These are phyloP conservation scores for Coniochaeta sp. DNA, from an alignment of 2,329 filamentous ascomycete species.

Conservation along the genomic window DNA sequence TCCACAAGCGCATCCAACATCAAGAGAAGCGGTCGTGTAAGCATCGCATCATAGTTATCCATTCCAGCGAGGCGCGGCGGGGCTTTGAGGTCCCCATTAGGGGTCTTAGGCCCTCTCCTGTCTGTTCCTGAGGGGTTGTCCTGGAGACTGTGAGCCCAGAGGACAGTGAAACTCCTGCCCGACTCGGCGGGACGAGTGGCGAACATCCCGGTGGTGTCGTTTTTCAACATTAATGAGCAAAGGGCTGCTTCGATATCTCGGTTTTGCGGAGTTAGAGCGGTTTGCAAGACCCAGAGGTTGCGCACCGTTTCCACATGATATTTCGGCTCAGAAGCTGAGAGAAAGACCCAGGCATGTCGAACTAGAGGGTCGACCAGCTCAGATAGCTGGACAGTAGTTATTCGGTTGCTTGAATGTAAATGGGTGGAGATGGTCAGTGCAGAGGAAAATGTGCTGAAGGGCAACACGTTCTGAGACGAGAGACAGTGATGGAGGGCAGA, in stretches of 20 bases:
- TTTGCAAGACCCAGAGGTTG: constrained; percentile 79
- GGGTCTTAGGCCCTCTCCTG: constrained; percentile 40
- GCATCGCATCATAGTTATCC: constrained; percentile 63
- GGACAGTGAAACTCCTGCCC: constrained; percentile 62
- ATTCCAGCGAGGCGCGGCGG: constrained; percentile 42
- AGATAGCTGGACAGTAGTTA: constrained; percentile 45
- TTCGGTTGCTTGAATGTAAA: constrained; percentile 46
- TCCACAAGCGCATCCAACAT: constrained; percentile 72
- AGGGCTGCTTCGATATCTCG: constrained; percentile 77
- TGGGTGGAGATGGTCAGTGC: constrained; percentile 51
- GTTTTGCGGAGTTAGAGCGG: constrained; percentile 56
- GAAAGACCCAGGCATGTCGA: constrained; percentile 66
- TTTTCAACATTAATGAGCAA: constrained; percentile 57
- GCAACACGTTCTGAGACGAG: constrained; percentile 26
- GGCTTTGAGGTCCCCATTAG: constrained; percentile 25
- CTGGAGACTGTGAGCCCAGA: constrained; percentile 76
- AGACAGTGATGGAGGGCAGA: constrained; percentile 44
- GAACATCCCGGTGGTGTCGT: constrained; percentile 40
- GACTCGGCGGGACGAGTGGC: constrained; percentile 47
- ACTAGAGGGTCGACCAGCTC: constrained; percentile 63
- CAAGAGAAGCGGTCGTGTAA: constrained; percentile 74
- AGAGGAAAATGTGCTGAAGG: constrained; percentile 51
- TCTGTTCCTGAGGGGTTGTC: constrained; percentile 43
- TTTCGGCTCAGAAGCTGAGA: constrained; percentile 79
- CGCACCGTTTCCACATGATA: constrained; percentile 91